Percentiles rank a stretch among this genome's conserved stretches.
phyloP scores from a whole-genome alignment of 2,329 filamentous ascomycete species.

The Nigrospora sphaerica region DNA sequence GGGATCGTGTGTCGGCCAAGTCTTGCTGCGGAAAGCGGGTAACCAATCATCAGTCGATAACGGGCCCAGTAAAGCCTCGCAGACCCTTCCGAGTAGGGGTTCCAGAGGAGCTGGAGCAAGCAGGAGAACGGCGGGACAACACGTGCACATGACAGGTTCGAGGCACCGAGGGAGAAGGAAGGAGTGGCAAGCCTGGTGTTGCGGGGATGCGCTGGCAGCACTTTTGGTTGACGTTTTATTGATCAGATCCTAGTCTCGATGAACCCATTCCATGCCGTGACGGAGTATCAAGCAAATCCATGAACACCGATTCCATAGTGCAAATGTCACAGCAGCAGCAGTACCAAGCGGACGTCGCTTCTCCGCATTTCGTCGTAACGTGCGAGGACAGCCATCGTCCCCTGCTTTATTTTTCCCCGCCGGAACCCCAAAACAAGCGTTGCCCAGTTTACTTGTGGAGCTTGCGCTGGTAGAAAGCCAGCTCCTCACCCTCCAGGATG shows the following conservation, averaged over 20 bases:
- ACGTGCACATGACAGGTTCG: no score
- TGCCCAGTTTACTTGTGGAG: conserved; percentile 79
- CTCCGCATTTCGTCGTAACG: conserved; percentile 8
- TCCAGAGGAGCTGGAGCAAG: no score
- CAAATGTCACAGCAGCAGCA: conserved; percentile 9
- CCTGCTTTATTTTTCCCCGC: no score
- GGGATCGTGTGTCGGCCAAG: no score
- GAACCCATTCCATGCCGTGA: conserved; percentile 24
- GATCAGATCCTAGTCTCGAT: conserved; percentile 23
- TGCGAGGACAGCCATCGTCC: neutral
- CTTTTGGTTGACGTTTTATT: conserved; percentile 25
- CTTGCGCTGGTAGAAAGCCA: conserved; percentile 99
- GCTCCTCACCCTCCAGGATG: conserved; percentile 97
- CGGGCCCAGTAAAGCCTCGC: no score
- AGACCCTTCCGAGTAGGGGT: no score
- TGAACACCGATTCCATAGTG: conserved; percentile 27
- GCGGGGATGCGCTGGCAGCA: conserved; percentile 2
- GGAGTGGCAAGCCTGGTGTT: neutral
- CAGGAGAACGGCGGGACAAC: no score
- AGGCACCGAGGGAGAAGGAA: no score
- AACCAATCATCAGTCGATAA: no score
- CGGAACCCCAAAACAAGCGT: no score
- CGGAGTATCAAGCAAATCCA: conserved; percentile 20
- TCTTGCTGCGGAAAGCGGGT: no score
- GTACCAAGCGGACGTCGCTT: conserved; percentile 2